Evolutionary conservation across 768 basidiomycete species (phyloP).

Genomic region (Xanthoconium stramineum): DNA sequence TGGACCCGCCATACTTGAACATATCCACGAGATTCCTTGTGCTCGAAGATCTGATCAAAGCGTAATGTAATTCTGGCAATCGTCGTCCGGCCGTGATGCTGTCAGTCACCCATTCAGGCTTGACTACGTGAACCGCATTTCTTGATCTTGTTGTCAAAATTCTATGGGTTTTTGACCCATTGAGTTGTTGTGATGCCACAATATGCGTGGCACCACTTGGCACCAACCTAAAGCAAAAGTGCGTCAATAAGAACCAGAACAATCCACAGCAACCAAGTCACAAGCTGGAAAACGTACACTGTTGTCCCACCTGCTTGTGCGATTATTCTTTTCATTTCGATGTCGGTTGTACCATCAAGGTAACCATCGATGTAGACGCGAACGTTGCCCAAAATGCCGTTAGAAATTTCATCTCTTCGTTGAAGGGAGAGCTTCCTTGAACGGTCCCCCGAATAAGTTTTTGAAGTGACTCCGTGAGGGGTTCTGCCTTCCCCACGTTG

Average conservation of each 20-base stretch:
- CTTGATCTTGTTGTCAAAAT: slow-evolving; percentile 50
- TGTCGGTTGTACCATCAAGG: slow-evolving; percentile 67
- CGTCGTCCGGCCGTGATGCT: slow-evolving; percentile 60
- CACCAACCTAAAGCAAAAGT: slow-evolving; percentile 38
- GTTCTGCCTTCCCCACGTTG: slow-evolving; percentile 52
- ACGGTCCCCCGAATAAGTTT: slow-evolving; percentile 42
- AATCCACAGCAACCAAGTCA: background rate
- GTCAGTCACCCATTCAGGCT: slow-evolving; percentile 73
- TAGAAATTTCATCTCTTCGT: slow-evolving; percentile 9
- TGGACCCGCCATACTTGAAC: slow-evolving; percentile 25
- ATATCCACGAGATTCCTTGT: slow-evolving; percentile 40
- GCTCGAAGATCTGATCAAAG: slow-evolving; percentile 40
- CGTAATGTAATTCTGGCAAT: slow-evolving; percentile 58
- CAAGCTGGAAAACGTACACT: slow-evolving; percentile 43
- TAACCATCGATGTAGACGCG: slow-evolving; percentile 72
- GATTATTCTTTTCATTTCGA: slow-evolving; percentile 72
- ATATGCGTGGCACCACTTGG: slow-evolving; percentile 74
- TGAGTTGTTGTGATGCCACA: slow-evolving; percentile 68
- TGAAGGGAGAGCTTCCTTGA: slow-evolving; percentile 43
- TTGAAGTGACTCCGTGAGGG: slow-evolving; percentile 25
- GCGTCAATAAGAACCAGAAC: background rate
- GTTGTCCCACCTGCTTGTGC: slow-evolving; percentile 63
- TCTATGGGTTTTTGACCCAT: slow-evolving; percentile 68
- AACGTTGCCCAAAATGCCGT: slow-evolving; percentile 39
- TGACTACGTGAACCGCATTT: slow-evolving; percentile 58